Conservation (phyloP, 2,329 filamentous ascomycete species). For the Colletotrichum ledebouriae region DNA sequence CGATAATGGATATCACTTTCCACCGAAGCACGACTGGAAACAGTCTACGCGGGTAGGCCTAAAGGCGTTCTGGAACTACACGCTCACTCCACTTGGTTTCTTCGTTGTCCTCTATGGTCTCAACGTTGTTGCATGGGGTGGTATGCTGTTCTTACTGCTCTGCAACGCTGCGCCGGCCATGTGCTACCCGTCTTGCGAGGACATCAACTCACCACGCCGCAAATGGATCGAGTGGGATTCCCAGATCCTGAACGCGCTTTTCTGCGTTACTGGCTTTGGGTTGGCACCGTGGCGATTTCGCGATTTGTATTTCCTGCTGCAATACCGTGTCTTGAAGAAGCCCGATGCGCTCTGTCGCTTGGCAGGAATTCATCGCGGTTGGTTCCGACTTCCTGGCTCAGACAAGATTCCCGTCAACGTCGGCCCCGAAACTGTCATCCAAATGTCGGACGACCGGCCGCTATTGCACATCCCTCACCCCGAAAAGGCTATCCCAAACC, state of each 20-base stretch:
- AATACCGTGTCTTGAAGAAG: constrained; percentile 70
- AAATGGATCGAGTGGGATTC: constrained; percentile 89
- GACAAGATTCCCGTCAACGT: constrained; percentile 67
- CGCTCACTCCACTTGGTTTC: constrained; percentile 81
- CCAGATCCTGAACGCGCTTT: constrained; percentile 85
- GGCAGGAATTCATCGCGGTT: constrained; percentile 79
- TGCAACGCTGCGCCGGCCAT: constrained; percentile 81
- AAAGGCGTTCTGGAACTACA: constrained; percentile 78
- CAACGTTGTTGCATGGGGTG: constrained; percentile 89
- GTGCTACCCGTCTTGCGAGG: constrained; percentile 78
- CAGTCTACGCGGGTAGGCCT: constrained; percentile 70
- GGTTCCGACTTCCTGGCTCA: constrained; percentile 81
- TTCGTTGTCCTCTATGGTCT: constrained; percentile 83
- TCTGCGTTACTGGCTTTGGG: constrained; percentile 89
- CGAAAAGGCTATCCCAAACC: constrained; percentile 70
- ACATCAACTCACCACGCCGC: constrained; percentile 81
- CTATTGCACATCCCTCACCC: constrained; percentile 73
- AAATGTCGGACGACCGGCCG: constrained; percentile 53
- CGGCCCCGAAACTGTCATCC: constrained; percentile 65
- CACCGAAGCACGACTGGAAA: constrained; percentile 70
- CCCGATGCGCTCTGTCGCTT: constrained; percentile 73
- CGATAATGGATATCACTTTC: constrained; percentile 76
- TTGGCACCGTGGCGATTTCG: constrained; percentile 87
- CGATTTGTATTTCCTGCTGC: constrained; percentile 80
- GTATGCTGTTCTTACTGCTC: constrained; percentile 89